Conservation (phyloP, 306 rosid species). For the Urtica urens region DNA sequence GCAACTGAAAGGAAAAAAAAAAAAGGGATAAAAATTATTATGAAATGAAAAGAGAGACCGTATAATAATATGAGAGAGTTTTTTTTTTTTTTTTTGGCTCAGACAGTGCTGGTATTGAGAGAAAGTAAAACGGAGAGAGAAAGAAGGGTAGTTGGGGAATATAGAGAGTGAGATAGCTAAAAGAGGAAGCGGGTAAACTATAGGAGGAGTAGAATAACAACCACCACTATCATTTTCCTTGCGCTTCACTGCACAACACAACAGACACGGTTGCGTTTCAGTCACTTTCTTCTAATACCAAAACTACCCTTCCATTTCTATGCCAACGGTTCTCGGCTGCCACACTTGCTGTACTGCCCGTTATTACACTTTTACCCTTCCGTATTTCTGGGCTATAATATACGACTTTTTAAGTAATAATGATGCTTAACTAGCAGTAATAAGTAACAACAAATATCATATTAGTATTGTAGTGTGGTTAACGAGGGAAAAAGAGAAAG, state of each 20-base stretch:
- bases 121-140: slow-evolving; percentile 17
- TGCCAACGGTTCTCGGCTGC: slow-evolving; percentile 25
- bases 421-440: not conserved
- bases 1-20: slow-evolving; percentile 13
- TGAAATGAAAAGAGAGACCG: not conserved
- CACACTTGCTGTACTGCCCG: slow-evolving; percentile 1
- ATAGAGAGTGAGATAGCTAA: slow-evolving; percentile 3
- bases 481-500: not conserved
- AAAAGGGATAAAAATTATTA: not conserved
- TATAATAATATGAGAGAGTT: not conserved
- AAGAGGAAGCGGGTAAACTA: slow-evolving; percentile 24
- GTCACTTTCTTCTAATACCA: slow-evolving; percentile 24
- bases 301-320: slow-evolving; percentile 19
- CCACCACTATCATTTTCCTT: slow-evolving; percentile 48
- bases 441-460: not conserved
- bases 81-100: not conserved
- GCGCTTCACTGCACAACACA: slow-evolving; percentile 31
- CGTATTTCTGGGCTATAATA: not conserved
- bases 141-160: slow-evolving; percentile 36
- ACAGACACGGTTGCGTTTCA: slow-evolving; percentile 17
- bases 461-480: slow-evolving; percentile 1
- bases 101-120: slow-evolving; percentile 7
- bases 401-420: no score
- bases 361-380: slow-evolving; percentile 22
- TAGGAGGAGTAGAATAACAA: slow-evolving; percentile 13